Percentiles rank a stretch among this genome's conserved stretches.
These are phyloP conservation scores for Veloporphyrellus conicus DNA, from an alignment of 1,284 basidiomycete species.

Conservation along the genomic window DNA sequence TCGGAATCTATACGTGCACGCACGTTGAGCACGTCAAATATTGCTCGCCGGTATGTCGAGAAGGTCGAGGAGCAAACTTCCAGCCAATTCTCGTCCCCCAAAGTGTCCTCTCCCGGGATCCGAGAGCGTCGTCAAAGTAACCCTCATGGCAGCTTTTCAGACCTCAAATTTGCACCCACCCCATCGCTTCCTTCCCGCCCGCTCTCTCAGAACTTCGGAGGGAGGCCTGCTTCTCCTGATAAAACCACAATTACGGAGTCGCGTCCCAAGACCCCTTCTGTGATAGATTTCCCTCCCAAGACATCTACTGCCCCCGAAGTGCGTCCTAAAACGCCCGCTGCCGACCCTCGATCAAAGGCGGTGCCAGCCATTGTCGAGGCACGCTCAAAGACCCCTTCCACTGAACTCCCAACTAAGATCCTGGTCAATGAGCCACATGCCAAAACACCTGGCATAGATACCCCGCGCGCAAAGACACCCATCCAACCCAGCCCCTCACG, in stretches of 20 bases:
- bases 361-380: constrained; percentile 12
- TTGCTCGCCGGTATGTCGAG: constrained; percentile 37
- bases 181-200: constrained; percentile 30
- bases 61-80: constrained; percentile 30
- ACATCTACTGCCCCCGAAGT: constrained; percentile 9
- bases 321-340: constrained; percentile 16
- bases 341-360: constrained; percentile 15
- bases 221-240: constrained; percentile 8
- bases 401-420: constrained; percentile 15
- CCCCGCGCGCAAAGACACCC: constrained; percentile 16
- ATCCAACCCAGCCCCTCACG: constrained; percentile 17
- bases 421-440: constrained; percentile 19
- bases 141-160: constrained; percentile 24
- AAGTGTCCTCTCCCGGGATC: constrained; percentile 10
- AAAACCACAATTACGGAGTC: constrained; percentile 14
- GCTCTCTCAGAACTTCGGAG: constrained; percentile 19
- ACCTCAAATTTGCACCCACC: constrained; percentile 40
- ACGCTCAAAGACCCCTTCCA: constrained; percentile 24
- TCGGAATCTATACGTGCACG: constrained; percentile 28
- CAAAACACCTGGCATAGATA: constrained; percentile 20
- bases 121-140: constrained; percentile 40
- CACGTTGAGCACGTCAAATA: constrained; percentile 34
- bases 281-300: constrained; percentile 11
- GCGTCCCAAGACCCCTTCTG: constrained; percentile 20
- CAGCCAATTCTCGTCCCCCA: constrained; percentile 18